Conservation (phyloP, 2,329 filamentous ascomycete species). For the Fusarium tricinctum region DNA sequence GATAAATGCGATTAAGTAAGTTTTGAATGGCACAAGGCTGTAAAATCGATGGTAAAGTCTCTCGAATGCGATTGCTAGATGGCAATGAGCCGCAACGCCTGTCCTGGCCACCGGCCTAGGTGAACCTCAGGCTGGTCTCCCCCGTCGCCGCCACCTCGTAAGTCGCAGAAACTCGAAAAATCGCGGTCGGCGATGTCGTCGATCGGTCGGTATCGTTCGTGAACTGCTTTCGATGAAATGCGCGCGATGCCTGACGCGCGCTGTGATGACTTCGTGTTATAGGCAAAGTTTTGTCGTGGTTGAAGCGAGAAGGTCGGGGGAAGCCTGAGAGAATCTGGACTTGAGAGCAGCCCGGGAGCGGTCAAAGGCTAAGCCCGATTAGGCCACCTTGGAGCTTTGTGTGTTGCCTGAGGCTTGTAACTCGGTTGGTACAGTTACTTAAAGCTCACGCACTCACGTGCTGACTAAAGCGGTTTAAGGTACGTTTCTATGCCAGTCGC, state of each 20-base stretch:
- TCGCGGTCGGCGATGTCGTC: conserved; percentile 56
- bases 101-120: conserved; percentile 63
- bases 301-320: conserved; percentile 57
- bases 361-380: conserved; percentile 42
- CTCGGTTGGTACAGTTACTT: conserved; percentile 33
- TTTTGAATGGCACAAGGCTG: conserved; percentile 45
- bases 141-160: conserved; percentile 62
- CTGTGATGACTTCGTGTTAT: conserved; percentile 60
- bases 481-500: conserved; percentile 3
- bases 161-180: conserved; percentile 55
- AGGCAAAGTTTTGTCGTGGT: conserved; percentile 61
- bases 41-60: conserved; percentile 53
- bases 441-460: conserved; percentile 31
- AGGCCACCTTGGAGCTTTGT: conserved; percentile 32
- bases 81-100: conserved; percentile 60
- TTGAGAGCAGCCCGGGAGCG: conserved; percentile 56
- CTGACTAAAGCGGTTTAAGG: conserved; percentile 40
- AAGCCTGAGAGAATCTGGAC: conserved; percentile 62
- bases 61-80: conserved; percentile 56
- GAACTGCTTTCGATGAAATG: conserved; percentile 51
- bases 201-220: conserved; percentile 47
- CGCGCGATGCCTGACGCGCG: conserved; percentile 67
- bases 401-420: conserved; percentile 46
- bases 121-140: conserved; percentile 62
- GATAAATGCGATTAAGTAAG: conserved; percentile 40